These are phyloP conservation scores for Entamoeba invadens DNA, from an alignment of 208 protist genomes.

Conservation along the genomic window DNA sequence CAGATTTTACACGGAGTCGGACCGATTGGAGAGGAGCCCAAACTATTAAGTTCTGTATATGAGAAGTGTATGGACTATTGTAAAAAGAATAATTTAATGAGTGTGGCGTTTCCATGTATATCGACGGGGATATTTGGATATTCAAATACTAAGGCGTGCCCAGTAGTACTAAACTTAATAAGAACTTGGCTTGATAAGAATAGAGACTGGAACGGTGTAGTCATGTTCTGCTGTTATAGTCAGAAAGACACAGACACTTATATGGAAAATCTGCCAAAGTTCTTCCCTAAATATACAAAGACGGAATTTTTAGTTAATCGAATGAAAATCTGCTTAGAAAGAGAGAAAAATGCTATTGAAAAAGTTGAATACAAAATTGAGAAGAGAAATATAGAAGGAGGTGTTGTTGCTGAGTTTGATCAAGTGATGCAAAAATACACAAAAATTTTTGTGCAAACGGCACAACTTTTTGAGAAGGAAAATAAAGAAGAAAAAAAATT, in stretches of 20 bases:
- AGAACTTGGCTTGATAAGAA: neutral
- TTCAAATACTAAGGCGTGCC: conserved; percentile 42
- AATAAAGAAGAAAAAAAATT: too few relatives aligned
- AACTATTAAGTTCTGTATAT: conserved; percentile 48
- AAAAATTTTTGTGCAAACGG: too few relatives aligned
- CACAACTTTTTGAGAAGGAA: too few relatives aligned
- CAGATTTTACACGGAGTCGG: conserved; percentile 60
- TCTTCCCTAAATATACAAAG: too few relatives aligned
- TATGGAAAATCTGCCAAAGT: neutral
- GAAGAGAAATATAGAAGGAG: too few relatives aligned
- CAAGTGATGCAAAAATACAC: too few relatives aligned
- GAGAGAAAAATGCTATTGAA: too few relatives aligned
- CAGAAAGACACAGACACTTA: neutral
- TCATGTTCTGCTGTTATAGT: neutral
- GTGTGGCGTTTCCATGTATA: conserved; percentile 55
- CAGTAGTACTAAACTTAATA: conserved; percentile 46
- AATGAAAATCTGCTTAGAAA: too few relatives aligned
- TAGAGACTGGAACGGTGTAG: neutral
- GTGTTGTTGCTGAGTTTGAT: too few relatives aligned
- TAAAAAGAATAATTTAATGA: conserved; percentile 38
- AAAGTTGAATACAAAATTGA: too few relatives aligned
- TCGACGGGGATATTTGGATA: conserved; percentile 65
- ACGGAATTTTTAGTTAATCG: too few relatives aligned
- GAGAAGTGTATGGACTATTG: conserved; percentile 40
- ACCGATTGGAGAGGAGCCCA: conserved; percentile 50